phyloP scores from a whole-genome alignment of 106 monocot genomes.

The Allium cepa region DNA sequence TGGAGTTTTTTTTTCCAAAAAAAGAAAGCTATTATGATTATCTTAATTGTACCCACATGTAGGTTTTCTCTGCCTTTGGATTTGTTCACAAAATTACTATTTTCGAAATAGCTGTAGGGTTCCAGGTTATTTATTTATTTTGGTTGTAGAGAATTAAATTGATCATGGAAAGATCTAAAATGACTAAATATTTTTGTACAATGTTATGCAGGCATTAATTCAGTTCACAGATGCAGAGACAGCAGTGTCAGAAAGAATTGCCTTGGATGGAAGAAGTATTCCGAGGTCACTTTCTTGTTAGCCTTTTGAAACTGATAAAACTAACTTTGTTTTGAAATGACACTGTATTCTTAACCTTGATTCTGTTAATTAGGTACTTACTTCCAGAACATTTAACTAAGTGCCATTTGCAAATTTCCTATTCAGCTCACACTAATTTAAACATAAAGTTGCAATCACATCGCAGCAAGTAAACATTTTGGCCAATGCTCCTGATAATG shows the following conservation, averaged over 20 bases:
- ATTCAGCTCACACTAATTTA: slow-evolving; percentile 95
- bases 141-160: not conserved
- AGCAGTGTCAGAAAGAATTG: too few relatives aligned
- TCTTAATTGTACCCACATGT: not conserved
- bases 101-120: slow-evolving; percentile 75
- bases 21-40: too few relatives aligned
- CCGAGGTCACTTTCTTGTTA: too few relatives aligned
- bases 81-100: slow-evolving; percentile 78
- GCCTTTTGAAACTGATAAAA: too few relatives aligned
- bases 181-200: too few relatives aligned
- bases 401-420: slow-evolving; percentile 82
- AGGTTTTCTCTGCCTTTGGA: slow-evolving; percentile 84
- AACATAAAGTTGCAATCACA: slow-evolving; percentile 98
- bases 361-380: slow-evolving; percentile 45
- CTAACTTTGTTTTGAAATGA: not conserved
- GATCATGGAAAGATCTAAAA: too few relatives aligned
- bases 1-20: too few relatives aligned
- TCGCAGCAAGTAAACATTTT: slow-evolving; percentile 72
- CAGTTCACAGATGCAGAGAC: too few relatives aligned
- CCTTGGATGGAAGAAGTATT: too few relatives aligned
- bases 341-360: not conserved
- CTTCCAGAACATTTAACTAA: slow-evolving; percentile 80
- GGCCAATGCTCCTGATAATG: too few relatives aligned
- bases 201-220: too few relatives aligned
- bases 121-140: slow-evolving; percentile 47